A percentile compares a stretch with the other conserved stretches of the same genome.
Conservation (phyloP, 2,329 filamentous ascomycete species). For the Purpureocillium lavendulum region DNA sequence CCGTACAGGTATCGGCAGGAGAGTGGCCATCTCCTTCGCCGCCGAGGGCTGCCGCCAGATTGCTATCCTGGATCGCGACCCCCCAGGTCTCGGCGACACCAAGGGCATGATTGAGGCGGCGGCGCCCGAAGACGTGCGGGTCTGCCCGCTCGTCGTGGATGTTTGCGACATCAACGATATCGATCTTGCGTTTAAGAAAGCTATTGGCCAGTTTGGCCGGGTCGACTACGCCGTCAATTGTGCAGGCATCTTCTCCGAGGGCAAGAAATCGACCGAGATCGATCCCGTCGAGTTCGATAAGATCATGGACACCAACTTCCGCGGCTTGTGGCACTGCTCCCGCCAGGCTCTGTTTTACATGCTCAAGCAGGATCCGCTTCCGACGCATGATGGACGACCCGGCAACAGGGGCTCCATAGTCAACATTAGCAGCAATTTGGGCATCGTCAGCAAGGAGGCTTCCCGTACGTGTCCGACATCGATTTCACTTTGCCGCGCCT, state of each 20-base stretch:
- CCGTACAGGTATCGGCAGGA: conserved; percentile 1
- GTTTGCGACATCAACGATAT: conserved; percentile 13
- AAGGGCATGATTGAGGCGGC: neutral
- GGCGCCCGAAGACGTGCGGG: neutral
- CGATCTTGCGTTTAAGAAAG: conserved; percentile 25
- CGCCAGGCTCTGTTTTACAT: conserved; percentile 33
- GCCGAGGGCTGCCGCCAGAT: conserved; percentile 33
- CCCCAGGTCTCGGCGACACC: conserved; percentile 22
- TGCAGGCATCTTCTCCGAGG: conserved; percentile 31
- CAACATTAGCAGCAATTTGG: conserved; percentile 35
- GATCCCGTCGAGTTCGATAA: conserved; percentile 29
- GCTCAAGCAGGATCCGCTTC: conserved; percentile 31
- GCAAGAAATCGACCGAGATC: conserved; percentile 25
- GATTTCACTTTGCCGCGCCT: neutral
- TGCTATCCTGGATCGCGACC: conserved; percentile 29
- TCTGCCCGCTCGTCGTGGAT: neutral
- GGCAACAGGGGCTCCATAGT: conserved; percentile 30
- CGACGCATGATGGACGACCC: conserved; percentile 31
- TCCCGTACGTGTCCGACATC: conserved; percentile 23
- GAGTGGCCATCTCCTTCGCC: conserved; percentile 23
- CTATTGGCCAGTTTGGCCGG: conserved; percentile 27
- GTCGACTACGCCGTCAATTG: conserved; percentile 39
- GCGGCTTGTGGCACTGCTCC: conserved; percentile 35
- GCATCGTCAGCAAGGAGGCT: conserved; percentile 29
- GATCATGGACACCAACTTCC: conserved; percentile 32